Evolutionary conservation across 1,139 yeast species (phyloP), one percentile per base, ranked within the genome.

Genomic region (Geotrichum candidum): DNA sequence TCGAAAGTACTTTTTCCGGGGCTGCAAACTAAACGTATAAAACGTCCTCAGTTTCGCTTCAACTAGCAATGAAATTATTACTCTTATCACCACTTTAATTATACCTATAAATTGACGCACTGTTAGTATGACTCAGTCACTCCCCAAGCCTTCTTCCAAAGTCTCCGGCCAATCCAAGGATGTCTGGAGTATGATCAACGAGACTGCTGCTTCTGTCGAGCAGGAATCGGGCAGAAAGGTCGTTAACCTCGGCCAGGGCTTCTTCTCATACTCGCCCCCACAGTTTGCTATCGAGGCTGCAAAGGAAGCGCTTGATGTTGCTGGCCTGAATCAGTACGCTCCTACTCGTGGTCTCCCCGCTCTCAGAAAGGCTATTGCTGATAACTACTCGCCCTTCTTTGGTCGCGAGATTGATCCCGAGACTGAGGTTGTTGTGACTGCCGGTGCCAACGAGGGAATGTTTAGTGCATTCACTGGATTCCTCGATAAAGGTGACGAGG

Each of bases 401-500:
- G 84, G 83, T 4, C 80, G 90, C 57, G 74, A 78, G n/a, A 78
- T 90, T 22, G 72, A 78, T 64, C 81, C 82, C 31, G 76, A 80
- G n/a, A 80, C 84, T 51, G 87, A 90, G 69, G 80, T 94, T 54
- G 84, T 87, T 63, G 86, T 92, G 58, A 90, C 97, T 52, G 92
- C 98, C 1, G 99, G 99, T 61, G 99, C 99, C 54, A 94, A 94
- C 70, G 98, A 94, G 76, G 99, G 97, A 52, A 88, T 94, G 80
- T 81, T 90, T 63, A 77, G 96, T 1, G 84, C 88, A 3, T 86
- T 92, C 72, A 88, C 91, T 64, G 99, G 95, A 0, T 87, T 91
- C 68, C 77, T 94, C 66, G 83, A 89, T 57, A 84, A 86, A 1
- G 98, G 96, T 22, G 99, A 94, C 72, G 99, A 94, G 75, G 99